A percentile compares a stretch with the other conserved stretches of the same genome.
phyloP scores from a whole-genome alignment of 768 basidiomycete species.

The Tylopilus sp. region DNA sequence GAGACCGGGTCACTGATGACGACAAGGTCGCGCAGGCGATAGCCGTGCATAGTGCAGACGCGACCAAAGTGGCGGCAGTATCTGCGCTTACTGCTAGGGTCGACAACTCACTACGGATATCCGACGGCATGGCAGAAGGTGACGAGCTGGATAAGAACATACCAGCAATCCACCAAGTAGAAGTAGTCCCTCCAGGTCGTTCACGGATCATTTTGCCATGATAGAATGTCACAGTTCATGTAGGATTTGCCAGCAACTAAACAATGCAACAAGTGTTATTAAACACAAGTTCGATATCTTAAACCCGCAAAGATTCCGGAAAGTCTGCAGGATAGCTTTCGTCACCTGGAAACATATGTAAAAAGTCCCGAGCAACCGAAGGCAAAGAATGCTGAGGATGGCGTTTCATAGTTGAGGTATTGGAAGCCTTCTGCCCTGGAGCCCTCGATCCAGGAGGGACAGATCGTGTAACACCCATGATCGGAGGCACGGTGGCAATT shows the following conservation, averaged over 20 bases:
- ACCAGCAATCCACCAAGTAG: conserved; percentile 12
- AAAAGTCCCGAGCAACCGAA: conserved; percentile 29
- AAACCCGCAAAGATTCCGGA: conserved; percentile 28
- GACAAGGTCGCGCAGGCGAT: conserved; percentile 18
- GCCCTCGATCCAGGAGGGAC: conserved; percentile 2
- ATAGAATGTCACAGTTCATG: not conserved
- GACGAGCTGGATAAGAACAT: conserved; percentile 18
- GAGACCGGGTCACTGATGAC: conserved; percentile 32
- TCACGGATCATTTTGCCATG: conserved; percentile 6
- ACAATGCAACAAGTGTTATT: not conserved
- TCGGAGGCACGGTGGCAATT: conserved; percentile 1
- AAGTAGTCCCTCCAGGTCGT: conserved; percentile 10
- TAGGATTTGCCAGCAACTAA: not conserved
- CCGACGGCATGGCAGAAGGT: conserved; percentile 15
- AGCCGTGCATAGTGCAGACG: conserved; percentile 13
- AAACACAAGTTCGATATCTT: not conserved
- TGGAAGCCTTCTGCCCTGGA: not conserved
- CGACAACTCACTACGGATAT: conserved; percentile 21
- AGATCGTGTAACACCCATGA: not conserved
- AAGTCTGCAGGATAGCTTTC: conserved; percentile 35
- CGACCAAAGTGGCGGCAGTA: conserved; percentile 8
- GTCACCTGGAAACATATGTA: conserved; percentile 32
- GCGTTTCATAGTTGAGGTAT: not conserved
- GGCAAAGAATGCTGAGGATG: conserved; percentile 19
- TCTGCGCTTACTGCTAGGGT: conserved; percentile 13